Evolutionary conservation across 108 stramenopile species (phyloP).

Genomic region (Skeletonema marinoi): DNA sequence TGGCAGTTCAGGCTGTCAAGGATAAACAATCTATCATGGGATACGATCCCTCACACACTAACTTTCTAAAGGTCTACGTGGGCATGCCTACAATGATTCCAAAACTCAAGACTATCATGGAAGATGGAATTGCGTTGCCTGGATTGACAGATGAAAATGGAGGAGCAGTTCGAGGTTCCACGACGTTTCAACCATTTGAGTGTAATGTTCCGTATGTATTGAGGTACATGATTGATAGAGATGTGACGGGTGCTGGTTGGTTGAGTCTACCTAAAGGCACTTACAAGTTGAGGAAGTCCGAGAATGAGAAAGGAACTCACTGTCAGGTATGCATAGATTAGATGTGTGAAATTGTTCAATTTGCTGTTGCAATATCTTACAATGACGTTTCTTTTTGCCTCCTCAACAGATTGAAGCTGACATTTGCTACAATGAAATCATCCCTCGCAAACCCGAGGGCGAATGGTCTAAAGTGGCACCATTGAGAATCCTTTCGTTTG

Average conservation of each 20-base stretch:
- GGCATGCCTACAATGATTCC: slow-evolving; percentile 94
- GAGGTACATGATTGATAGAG: slow-evolving; percentile 98
- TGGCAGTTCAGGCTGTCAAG: slow-evolving; percentile 65
- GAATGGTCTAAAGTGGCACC: slow-evolving; percentile 98
- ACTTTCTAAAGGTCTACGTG: slow-evolving; percentile 88
- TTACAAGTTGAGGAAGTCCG: slow-evolving; percentile 68
- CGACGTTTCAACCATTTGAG: slow-evolving; percentile 83
- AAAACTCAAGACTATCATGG: slow-evolving; percentile 88
- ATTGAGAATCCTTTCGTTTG: slow-evolving; percentile 93
- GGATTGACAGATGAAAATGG: slow-evolving; percentile 49
- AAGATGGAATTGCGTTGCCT: slow-evolving; percentile 88
- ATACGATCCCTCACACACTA: slow-evolving; percentile 75
- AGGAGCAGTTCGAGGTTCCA: slow-evolving; percentile 22
- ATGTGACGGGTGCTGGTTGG: slow-evolving; percentile 96
- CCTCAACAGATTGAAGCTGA: slow-evolving; percentile 88
- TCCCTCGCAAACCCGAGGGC: slow-evolving; percentile 89
- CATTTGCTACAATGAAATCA: slow-evolving; percentile 88
- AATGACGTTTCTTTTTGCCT: slow-evolving; percentile 1
- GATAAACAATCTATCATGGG: slow-evolving; percentile 88
- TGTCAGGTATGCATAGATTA: slow-evolving; percentile 76
- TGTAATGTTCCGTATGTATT: slow-evolving; percentile 98
- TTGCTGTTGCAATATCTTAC: not conserved
- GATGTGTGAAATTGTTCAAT: not conserved
- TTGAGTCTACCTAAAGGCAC: slow-evolving; percentile 86
- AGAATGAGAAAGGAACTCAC: slow-evolving; percentile 68